Evolutionary conservation across 495 filamentous ascomycete genomes (phyloP), one percentile per base, ranked within the genome.

Genomic region (Tuber borchii): DNA sequence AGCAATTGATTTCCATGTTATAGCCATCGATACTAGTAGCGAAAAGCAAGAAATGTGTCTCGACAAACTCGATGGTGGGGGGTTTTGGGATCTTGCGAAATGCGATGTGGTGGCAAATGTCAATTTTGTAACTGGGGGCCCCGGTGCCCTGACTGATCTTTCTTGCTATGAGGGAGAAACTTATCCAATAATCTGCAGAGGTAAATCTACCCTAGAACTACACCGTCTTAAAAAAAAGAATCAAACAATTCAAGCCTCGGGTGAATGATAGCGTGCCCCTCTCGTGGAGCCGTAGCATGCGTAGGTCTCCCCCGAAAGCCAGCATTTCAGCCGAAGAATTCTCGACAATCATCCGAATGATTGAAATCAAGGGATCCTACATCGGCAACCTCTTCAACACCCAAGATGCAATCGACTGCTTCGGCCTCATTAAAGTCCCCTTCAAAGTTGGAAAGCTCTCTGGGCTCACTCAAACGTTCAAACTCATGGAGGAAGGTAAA

Each of bases 161-260:
- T 61, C 88, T 97, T 12, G 94, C 94, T 61, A 93, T 92, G 34
- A 88, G 86, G 75, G 94, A 97, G 86, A 92, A 91, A 85, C 94
- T 94, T 40, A 97, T 97, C 89, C 93, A 97, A 85, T 94, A 97
- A 84, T 94, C 94, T 16, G 88, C 91, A 56, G 90, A 91, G 72
- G n/a, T n/a, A n/a, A n/a, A n/a, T n/a, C n/a, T n/a, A n/a, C n/a
- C n/a, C n/a, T n/a, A n/a, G n/a, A n/a, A 82, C 79, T 31, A n/a
- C 68, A 84, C 72, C 70, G 42, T 44, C 71, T 42, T n/a, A n/a
- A 34, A 69, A 74, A 75, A 19, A 43, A 17, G 43, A 10, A n/a
- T 44, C 73, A 65, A 73, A 42, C 39, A 20, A 68, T 44, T 74
- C 43, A 70, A 68, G 68, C 68, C n/a, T n/a, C 20, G 14, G 26